phyloP scores from a whole-genome alignment of 1,284 basidiomycete genomes.

The Blastosporella zonata region DNA sequence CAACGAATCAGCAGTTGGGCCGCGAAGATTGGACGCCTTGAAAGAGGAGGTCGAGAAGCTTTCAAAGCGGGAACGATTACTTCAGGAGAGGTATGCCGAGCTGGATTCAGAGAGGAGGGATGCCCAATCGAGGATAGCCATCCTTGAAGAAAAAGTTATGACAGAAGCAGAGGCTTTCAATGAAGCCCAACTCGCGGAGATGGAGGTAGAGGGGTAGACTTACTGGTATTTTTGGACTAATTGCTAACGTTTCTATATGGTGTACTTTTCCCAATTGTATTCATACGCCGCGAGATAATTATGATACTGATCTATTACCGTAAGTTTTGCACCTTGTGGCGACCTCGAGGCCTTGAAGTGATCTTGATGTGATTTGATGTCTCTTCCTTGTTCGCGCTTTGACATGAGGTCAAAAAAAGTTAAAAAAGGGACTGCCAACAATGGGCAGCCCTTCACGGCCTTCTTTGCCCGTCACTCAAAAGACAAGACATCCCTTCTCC shows the following conservation, averaged over 20 bases:
- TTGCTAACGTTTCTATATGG: conserved; percentile 10
- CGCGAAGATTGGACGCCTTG: conserved; percentile 69
- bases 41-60: conserved; percentile 83
- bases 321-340: background rate
- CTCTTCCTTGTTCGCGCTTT: conserved; percentile 3
- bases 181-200: conserved; percentile 65
- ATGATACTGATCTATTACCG: background rate
- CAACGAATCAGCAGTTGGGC: conserved; percentile 74
- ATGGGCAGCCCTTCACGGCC: conserved; percentile 7
- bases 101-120: conserved; percentile 73
- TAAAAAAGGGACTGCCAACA: conserved; percentile 1
- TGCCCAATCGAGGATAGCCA: conserved; percentile 55
- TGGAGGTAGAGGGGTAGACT: conserved; percentile 41
- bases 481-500: background rate
- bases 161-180: conserved; percentile 80
- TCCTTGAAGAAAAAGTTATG: conserved; percentile 75
- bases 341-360: conserved; percentile 7
- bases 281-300: conserved; percentile 6
- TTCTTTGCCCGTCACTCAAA: conserved; percentile 5
- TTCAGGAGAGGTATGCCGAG: conserved; percentile 85
- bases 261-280: conserved; percentile 14
- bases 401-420: conserved; percentile 15
- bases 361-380: conserved; percentile 6
- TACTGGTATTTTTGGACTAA: conserved; percentile 8
- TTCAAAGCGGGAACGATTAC: conserved; percentile 68